A percentile compares a stretch with the other conserved stretches of the same genome.
Conservation (phyloP, 257 asterid species). For the Solanum habrochaites region DNA sequence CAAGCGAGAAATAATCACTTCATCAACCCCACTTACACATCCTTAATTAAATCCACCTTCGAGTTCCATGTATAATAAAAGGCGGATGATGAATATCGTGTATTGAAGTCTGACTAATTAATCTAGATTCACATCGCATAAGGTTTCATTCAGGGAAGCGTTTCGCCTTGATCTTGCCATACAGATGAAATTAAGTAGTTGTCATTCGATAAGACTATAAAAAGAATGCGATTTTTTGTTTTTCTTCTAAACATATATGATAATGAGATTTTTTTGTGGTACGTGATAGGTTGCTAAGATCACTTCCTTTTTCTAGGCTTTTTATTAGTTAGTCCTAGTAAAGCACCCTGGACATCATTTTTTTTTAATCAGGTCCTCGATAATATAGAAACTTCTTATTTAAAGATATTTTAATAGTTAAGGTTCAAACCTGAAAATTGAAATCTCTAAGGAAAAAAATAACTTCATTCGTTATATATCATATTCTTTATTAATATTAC, state of each 20-base stretch:
- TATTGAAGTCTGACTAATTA: too few species aligned
- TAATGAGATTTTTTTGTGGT: background rate
- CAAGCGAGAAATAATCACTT: background rate
- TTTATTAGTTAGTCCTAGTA: background rate
- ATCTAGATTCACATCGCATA: fast-evolving
- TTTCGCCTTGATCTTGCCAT: background rate
- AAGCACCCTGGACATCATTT: background rate
- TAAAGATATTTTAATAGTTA: too few species aligned
- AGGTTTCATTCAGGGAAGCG: fast-evolving
- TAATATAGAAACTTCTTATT: too few species aligned
- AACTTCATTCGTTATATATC: too few species aligned
- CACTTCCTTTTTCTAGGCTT: background rate
- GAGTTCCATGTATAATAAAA: background rate
- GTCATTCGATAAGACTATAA: background rate
- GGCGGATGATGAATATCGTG: background rate
- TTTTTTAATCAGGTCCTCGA: background rate
- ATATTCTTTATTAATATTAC: too few species aligned
- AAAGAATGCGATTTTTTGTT: background rate
- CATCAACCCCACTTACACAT: too few species aligned
- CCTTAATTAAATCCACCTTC: background rate
- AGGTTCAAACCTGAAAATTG: too few species aligned
- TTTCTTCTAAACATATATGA: too few species aligned
- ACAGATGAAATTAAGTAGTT: background rate
- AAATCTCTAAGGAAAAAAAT: too few species aligned
- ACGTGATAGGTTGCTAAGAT: background rate